phyloP scores from a whole-genome alignment of 257 asterid genomes.

The Coffea eugenioides region DNA sequence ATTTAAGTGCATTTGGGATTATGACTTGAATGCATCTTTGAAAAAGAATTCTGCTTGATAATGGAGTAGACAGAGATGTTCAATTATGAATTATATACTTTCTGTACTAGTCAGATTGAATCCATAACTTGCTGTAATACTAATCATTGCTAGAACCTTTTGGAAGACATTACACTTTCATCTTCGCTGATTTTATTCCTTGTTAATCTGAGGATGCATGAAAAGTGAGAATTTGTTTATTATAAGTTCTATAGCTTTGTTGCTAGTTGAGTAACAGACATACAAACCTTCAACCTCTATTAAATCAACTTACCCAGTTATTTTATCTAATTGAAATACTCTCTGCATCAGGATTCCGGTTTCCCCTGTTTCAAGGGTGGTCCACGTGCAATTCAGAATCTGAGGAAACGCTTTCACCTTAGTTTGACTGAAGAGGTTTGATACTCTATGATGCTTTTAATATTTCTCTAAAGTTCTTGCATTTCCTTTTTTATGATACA shows the following conservation, averaged over 20 bases:
- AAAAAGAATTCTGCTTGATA: not conserved
- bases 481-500: constrained; percentile 13
- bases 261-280: not conserved
- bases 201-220: not conserved
- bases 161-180: not conserved
- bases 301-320: not conserved
- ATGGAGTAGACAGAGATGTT: not conserved
- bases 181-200: not conserved
- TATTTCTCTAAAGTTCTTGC: constrained; percentile 5
- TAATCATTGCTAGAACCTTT: not conserved
- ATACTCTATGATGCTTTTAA: constrained; percentile 15
- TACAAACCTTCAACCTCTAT: not conserved
- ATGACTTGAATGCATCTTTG: not conserved
- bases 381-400: constrained; percentile 90
- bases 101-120: not conserved
- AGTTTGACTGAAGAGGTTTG: constrained; percentile 96
- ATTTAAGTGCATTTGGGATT: not conserved
- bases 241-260: not conserved
- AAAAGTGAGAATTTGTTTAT: not conserved
- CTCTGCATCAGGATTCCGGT: constrained; percentile 76
- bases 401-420: constrained; percentile 96
- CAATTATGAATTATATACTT: not conserved
- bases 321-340: constrained; percentile 14
- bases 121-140: not conserved
- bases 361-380: constrained; percentile 99